Evolutionary conservation across 352 stramenopile genomes (phyloP), one percentile per base, ranked within the genome.

Genomic region (Hyaloperonospora arabidopsidis): DNA sequence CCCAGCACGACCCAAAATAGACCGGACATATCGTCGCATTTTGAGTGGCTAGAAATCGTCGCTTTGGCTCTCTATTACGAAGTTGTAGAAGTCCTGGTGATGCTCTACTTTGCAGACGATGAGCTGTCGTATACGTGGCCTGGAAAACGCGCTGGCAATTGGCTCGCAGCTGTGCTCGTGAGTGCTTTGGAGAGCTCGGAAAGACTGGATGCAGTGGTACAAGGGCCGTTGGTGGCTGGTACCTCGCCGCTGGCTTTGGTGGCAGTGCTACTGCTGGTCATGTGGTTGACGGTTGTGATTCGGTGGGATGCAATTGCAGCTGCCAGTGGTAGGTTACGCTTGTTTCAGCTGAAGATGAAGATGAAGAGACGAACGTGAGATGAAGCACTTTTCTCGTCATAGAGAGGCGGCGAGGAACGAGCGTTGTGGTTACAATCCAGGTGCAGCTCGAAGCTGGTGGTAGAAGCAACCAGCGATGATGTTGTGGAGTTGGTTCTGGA

Each of bases 81-180:
- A 36, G 34, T 63, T 17, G 44, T 82, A 18, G 75, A 86, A 39
- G 63, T 82, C 35, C 53, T 86, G 22, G 54, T 81, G 49, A 62
- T 82, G 65, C 52, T 84, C 12, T 88, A 85, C 57, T 79, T 84
- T 57, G 49, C 63, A 15, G 64, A 76, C 54, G 49, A 70, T 22
- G 59, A 63, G 28, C 22, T 82, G 18, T 43, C 65, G 11, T 84
- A 84, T 63, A 17, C 63, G 7, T 83, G 70, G 65, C 25, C 25
- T 29, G 49, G 57, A 35, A 65, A 59, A 29, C 70, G 78, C 17
- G 39, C 67, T n/a, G 45, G 67, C 14, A 64, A 80, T 36, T 82
- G 74, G 71, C 38, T 60, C 5, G 48, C 57, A 3, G 65, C 68
- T 32, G 21, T 70, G 15, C 15, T 57, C 0, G 52, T 85, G 29